A percentile compares a stretch with the other conserved stretches of the same genome.
Conservation (phyloP, 129 eudicot genomes). For the Helianthus annuus region DNA sequence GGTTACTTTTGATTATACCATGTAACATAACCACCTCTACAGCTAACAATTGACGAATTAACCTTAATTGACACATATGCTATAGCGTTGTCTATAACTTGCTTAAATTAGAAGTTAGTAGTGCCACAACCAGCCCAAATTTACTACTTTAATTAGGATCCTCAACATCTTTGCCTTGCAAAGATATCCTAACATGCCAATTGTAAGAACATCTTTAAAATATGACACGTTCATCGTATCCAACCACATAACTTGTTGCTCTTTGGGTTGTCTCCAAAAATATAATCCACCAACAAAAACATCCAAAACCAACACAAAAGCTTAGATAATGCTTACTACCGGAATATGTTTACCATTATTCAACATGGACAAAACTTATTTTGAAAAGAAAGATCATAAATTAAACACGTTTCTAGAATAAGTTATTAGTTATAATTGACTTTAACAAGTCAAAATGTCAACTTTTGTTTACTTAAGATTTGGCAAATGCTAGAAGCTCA, state of each 20-base stretch:
- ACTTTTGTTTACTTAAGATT: too few species aligned
- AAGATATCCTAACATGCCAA: too few species aligned
- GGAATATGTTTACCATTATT: background rate
- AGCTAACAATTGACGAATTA: constrained; percentile 44
- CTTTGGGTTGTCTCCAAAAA: constrained; percentile 56
- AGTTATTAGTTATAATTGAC: too few species aligned
- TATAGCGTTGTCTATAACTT: constrained; percentile 52
- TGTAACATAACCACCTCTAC: constrained; percentile 12
- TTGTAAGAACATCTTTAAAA: too few species aligned
- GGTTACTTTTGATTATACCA: too few species aligned
- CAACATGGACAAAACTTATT: background rate
- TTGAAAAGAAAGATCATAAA: background rate
- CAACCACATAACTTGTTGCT: constrained; percentile 62
- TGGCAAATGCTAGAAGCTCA: too few species aligned
- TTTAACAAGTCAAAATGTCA: too few species aligned
- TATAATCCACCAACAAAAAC: constrained; percentile 46
- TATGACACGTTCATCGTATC: constrained; percentile 27
- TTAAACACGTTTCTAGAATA: background rate
- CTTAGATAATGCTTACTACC: constrained; percentile 10
- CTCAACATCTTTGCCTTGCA: too few species aligned
- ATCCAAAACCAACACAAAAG: background rate
- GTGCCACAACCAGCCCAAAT: constrained; percentile 7
- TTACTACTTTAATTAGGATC: too few species aligned
- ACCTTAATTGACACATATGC: constrained; percentile 49
- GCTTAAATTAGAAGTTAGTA: constrained; percentile 38